These are phyloP conservation scores for Pleurotus tuoliensis DNA, from an alignment of 768 basidiomycete species.

Conservation along the genomic window DNA sequence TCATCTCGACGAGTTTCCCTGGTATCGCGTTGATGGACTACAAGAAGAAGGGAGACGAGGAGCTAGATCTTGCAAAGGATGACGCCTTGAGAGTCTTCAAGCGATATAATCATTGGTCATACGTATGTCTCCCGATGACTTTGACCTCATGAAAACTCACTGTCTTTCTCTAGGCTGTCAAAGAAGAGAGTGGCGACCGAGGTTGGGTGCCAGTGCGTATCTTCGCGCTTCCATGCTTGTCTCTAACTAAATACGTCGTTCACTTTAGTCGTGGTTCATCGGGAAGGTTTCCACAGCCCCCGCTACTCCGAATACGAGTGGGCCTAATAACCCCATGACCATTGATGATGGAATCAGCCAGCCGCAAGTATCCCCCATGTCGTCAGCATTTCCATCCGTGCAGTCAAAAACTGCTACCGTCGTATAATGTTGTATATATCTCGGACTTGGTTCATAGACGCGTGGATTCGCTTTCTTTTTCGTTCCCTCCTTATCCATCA, in stretches of 20 bases:
- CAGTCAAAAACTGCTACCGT: slow-evolving; percentile 32
- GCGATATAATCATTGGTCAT: slow-evolving; percentile 97
- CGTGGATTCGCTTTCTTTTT: not conserved
- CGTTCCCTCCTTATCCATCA: not conserved
- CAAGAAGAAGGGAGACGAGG: slow-evolving; percentile 89
- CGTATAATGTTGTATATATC: slow-evolving; percentile 2
- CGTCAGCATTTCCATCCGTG: slow-evolving; percentile 70
- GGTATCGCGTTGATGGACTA: slow-evolving; percentile 97
- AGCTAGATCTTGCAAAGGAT: slow-evolving; percentile 85
- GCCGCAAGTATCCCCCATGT: slow-evolving; percentile 72
- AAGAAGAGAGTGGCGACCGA: slow-evolving; percentile 88
- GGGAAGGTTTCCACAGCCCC: slow-evolving; percentile 67
- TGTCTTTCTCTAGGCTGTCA: slow-evolving; percentile 66
- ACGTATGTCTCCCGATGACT: slow-evolving; percentile 44
- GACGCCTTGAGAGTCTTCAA: slow-evolving; percentile 92
- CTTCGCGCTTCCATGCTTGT: not conserved
- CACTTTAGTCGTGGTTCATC: slow-evolving; percentile 83
- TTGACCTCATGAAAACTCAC: slow-evolving; percentile 11
- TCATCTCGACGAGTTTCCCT: slow-evolving; percentile 97
- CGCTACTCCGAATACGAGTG: slow-evolving; percentile 39
- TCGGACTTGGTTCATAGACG: not conserved
- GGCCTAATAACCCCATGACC: slow-evolving; percentile 24
- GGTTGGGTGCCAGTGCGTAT: slow-evolving; percentile 89
- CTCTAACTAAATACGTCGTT: slow-evolving; percentile 1
- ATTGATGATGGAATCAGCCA: slow-evolving; percentile 39